These are phyloP conservation scores for Blastomyces emzantsi DNA, from an alignment of 2,329 filamentous ascomycete genomes.

Conservation along the genomic window DNA sequence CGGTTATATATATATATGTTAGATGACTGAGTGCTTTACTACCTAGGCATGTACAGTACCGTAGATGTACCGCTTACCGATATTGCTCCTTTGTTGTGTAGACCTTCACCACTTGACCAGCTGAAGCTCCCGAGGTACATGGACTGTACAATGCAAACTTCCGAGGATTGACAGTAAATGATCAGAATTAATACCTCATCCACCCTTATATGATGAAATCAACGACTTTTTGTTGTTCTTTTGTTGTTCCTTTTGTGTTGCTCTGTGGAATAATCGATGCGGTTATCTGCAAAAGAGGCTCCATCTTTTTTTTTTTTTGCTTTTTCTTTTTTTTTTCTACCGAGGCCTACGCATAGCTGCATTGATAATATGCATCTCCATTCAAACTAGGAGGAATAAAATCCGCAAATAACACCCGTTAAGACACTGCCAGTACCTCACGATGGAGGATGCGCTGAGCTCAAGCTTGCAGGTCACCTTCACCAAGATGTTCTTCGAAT, in stretches of 20 bases:
- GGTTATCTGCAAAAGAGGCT: background rate
- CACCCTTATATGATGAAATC: background rate
- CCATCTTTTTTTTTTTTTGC: background rate
- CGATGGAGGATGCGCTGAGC: too few relatives aligned
- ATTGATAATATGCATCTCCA: background rate
- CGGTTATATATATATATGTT: too few relatives aligned
- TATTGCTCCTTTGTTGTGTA: too few relatives aligned
- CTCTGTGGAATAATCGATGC: background rate
- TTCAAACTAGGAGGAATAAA: background rate
- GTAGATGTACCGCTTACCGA: too few relatives aligned
- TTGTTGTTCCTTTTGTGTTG: background rate
- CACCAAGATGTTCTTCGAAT: too few relatives aligned
- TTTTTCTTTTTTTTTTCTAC: background rate
- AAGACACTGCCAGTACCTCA: too few relatives aligned
- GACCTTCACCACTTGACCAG: too few relatives aligned
- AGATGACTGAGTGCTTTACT: background rate
- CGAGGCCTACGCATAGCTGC: background rate
- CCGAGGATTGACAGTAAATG: background rate
- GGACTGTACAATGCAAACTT: background rate
- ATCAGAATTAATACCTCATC: too few relatives aligned
- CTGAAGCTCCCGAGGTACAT: too few relatives aligned
- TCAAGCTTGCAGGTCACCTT: too few relatives aligned
- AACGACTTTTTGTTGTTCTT: background rate
- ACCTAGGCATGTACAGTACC: background rate
- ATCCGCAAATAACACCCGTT: background rate